A percentile compares a stretch with the other conserved stretches of the same genome.
Evolutionary conservation across 345 rosid genomes (phyloP).

Genomic region (Boechera retrofracta): DNA sequence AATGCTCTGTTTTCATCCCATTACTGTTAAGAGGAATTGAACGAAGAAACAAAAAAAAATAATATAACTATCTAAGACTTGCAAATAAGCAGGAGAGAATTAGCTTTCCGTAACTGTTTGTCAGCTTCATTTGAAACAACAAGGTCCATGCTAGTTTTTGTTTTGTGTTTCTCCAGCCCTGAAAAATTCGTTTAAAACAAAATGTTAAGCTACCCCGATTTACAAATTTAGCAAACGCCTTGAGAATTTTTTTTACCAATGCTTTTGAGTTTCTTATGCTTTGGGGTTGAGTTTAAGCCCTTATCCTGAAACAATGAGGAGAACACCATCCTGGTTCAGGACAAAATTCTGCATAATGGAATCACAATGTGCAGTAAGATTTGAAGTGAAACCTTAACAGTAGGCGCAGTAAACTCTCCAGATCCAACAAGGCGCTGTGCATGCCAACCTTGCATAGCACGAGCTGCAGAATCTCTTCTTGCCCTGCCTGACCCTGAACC

Average conservation of each 20-base stretch:
- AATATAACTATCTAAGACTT: constrained; percentile 10
- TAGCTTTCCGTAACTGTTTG: constrained; percentile 63
- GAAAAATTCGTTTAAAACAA: constrained; percentile 37
- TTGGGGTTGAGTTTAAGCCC: constrained; percentile 54
- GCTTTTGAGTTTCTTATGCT: constrained; percentile 73
- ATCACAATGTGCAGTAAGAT: constrained; percentile 13
- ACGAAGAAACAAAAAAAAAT: constrained; percentile 6
- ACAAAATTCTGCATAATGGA: constrained; percentile 6
- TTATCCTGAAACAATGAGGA: constrained; percentile 54
- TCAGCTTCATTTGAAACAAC: constrained; percentile 48
- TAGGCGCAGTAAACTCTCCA: constrained; percentile 68
- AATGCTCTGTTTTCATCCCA: constrained; percentile 8
- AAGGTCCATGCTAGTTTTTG: constrained; percentile 50
- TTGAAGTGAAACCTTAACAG: constrained; percentile 50
- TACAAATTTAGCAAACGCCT: constrained; percentile 21
- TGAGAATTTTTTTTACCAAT: constrained; percentile 51
- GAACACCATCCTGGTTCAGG: constrained; percentile 18
- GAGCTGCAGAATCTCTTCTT: constrained; percentile 80
- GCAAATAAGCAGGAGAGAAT: constrained; percentile 29
- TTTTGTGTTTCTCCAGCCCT: constrained; percentile 66
- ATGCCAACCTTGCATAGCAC: constrained; percentile 96
- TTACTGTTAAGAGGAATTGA: neutral
- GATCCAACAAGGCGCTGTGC: constrained; percentile 69
- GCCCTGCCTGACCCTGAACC: constrained; percentile 71
- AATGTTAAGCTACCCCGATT: constrained; percentile 22